phyloP scores from a whole-genome alignment of 2,329 filamentous ascomycete species.

The Fusarium chuoi region DNA sequence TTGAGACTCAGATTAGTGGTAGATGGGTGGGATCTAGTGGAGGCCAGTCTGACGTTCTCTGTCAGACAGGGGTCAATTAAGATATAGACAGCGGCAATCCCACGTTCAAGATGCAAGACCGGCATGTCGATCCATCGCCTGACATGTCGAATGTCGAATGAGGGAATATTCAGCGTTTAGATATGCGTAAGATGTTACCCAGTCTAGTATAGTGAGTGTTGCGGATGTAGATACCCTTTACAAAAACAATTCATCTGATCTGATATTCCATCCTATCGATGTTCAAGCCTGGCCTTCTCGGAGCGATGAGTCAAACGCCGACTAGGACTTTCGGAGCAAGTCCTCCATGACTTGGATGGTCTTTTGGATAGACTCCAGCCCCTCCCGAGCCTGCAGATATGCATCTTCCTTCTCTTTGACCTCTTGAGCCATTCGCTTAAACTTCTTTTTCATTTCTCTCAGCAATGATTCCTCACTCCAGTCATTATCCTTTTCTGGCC shows the following conservation, averaged over 20 bases:
- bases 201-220: neutral
- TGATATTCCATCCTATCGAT: neutral
- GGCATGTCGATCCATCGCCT: neutral
- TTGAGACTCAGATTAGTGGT: neutral
- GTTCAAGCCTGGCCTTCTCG: neutral
- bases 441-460: neutral
- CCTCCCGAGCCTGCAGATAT: neutral
- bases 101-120: neutral
- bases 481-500: neutral
- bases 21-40: neutral
- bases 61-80: neutral
- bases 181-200: neutral
- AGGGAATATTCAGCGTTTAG: neutral
- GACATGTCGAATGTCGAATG: neutral
- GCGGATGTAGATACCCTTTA: neutral
- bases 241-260: neutral
- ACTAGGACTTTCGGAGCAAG: neutral
- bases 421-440: neutral
- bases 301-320: neutral
- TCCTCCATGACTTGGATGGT: neutral
- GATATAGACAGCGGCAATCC: neutral
- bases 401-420: neutral
- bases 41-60: neutral
- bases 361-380: neutral
- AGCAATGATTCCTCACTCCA: neutral